phyloP scores from a whole-genome alignment of 768 basidiomycete genomes.

The Dendrothele bispora region DNA sequence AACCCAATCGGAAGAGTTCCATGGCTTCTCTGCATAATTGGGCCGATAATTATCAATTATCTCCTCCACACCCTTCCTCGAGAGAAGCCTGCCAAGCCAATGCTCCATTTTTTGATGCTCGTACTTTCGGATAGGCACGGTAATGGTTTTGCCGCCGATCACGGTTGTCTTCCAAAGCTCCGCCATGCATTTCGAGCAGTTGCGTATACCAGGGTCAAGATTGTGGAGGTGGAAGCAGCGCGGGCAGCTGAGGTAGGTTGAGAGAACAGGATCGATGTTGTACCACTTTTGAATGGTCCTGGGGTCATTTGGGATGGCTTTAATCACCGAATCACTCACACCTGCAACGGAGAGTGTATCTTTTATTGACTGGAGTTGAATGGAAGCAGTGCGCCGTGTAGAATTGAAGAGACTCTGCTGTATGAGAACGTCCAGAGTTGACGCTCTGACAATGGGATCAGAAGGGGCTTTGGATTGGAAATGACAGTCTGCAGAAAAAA shows the following conservation, averaged over 20 bases:
- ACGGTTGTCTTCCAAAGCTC: background rate
- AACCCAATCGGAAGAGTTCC: background rate
- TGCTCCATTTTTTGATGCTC: background rate
- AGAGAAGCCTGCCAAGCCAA: slow-evolving; percentile 1
- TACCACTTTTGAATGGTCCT: background rate
- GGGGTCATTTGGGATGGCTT: slow-evolving; percentile 2
- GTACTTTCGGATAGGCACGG: background rate
- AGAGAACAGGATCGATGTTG: background rate
- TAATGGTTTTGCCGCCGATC: background rate
- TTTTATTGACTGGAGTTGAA: no score
- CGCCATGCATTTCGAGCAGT: background rate
- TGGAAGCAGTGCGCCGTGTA: no score
- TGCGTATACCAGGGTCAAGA: background rate
- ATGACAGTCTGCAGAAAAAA: no score
- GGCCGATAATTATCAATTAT: background rate
- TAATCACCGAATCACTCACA: no score
- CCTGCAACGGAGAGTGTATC: no score
- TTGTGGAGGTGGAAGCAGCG: background rate
- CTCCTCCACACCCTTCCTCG: background rate
- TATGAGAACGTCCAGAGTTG: no score
- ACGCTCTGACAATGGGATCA: no score
- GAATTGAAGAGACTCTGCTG: no score
- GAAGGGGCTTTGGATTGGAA: no score
- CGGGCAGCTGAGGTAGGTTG: background rate
- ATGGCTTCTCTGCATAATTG: background rate